Evolutionary conservation across 495 filamentous ascomycete genomes (phyloP), one percentile per base, ranked within the genome.

Genomic region (Penicillium atrosanguineum): DNA sequence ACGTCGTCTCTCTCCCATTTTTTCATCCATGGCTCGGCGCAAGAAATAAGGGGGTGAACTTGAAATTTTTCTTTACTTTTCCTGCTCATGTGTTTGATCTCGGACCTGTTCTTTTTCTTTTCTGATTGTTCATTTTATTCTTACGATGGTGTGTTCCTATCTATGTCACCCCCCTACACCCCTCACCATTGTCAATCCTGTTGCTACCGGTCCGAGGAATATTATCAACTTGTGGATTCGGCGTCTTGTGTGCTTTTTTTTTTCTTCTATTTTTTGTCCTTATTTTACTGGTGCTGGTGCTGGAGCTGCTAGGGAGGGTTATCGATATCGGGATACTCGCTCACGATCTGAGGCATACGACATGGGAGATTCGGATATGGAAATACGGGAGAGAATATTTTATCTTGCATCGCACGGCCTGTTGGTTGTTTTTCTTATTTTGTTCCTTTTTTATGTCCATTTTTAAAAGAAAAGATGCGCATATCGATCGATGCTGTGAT

Each of bases 1-100:
- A 50, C 55, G 47, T 51, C 53, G 49, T 60, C 41, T 57, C 55
- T 56, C 46, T 49, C 55, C 55, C 55, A 50, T 50, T 50, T 61
- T 51, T 56, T 52, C 55, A 50, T 29, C 42, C 61, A 72, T 69
- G 68, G 71, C 70, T 70, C 65, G 72, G 70, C 72, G 70, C 63
- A 70, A 64, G 51, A 64, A 65, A 48, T n/a, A 39, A 11, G 26
- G 64, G 50, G 64, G 60, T 58, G 31, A 34, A 34, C 31, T 34
- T 34, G 9, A 14, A 34, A 14, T 34, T 63, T 61, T 59, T 59
- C 64, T 28, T 67, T 59, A 48, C 52, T 68, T 12, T 44, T 47
- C 49, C 37, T 51, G 50, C 55, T 55, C 42, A 52, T 58, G 37
- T 60, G 47, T 55, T 51, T 16, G 41, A 57, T 65, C 47, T 65